Base-by-base conservation (phyloP, 2,329 filamentous ascomycete genomes). In the Fusarium keratoplasticum region DNA sequence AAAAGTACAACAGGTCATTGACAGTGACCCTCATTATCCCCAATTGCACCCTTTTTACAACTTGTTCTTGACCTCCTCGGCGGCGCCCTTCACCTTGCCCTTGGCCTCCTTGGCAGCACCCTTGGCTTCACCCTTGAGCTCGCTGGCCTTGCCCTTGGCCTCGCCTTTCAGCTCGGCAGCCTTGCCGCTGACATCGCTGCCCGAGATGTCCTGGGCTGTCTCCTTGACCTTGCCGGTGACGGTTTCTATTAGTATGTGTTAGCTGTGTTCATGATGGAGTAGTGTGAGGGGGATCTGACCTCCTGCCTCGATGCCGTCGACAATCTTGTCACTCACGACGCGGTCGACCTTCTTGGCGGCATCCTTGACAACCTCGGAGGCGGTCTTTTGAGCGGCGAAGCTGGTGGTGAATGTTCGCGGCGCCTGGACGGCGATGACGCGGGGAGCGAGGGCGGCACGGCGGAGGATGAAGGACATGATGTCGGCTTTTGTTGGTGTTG, bases 261-360 rank as follows among this genome's bases (percentile, higher is more conserved):
- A 78, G 67, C 33, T 44, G 27, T n/a, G 14, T 42, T n/a, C 8
- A 57, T 18, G 4, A 20, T 18, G 25, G 18, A 14, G 20, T 57
- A 5, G n/a, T 6, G 11, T 22, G 36, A 22, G 25, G 14, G 18
- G 38, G 22, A 40, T 25, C 87, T 68, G 84, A 91, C 91, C 81
- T 58, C 87, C 87, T 55, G 85, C 83, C 74, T 92, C 85, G 78
- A 93, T 90, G 18, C 89, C 89, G 42, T 89, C 88, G 31, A 91
- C 88, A 20, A 92, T 79, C 79, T 90, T 91, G 79, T 90, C 87
- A 68, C 88, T 87, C 47, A 92, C 89, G 59, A 83, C 86, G 33
- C 89, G 86, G 82, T 92, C 89, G 7, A 91, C 89, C 7, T 82
- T 83, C 82, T 92, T 90, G 66, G 89, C 81, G 5, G 86, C 86